Conservation (phyloP, 176 grass and related monocot species). For the Echinochloa phyllopogon region DNA sequence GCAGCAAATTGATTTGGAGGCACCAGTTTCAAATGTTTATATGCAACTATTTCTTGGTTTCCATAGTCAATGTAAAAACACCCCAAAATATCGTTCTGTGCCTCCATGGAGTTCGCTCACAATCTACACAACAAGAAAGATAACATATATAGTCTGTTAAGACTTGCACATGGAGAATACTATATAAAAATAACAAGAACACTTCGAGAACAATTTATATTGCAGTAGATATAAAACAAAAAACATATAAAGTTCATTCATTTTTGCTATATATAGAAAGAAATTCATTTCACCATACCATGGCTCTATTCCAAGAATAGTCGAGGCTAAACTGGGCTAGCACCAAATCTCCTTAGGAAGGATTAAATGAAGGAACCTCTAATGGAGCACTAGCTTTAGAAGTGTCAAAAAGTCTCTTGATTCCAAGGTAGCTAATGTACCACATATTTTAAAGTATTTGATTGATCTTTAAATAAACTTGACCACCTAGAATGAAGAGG, state of each 20-base stretch:
- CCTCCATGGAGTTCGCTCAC: conserved; percentile 52
- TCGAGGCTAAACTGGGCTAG: conserved; percentile 63
- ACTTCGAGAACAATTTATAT: too few species aligned
- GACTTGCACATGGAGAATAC: too few species aligned
- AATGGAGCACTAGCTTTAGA: conserved; percentile 43
- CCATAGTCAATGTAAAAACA: conserved; percentile 85
- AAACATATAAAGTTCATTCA: too few species aligned
- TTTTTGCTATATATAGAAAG: not conserved
- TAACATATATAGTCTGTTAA: too few species aligned
- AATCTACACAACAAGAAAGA: conserved; percentile 52
- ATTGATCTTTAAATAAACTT: not conserved
- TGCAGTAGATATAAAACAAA: too few species aligned
- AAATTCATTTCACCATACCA: conserved; percentile 50
- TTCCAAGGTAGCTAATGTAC: not conserved
- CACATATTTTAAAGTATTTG: not conserved
- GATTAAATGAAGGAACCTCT: conserved; percentile 64
- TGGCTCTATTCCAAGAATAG: conserved; percentile 81
- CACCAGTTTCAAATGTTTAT: conserved; percentile 45
- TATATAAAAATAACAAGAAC: too few species aligned
- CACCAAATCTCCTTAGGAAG: conserved; percentile 65
- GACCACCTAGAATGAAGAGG: not conserved
- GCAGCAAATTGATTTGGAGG: conserved; percentile 40
- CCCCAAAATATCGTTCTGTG: conserved; percentile 48
- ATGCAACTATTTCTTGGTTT: conserved; percentile 69
- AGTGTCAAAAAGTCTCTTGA: not conserved